Evolutionary conservation across 805 yeast species (phyloP), one percentile per base, ranked within the genome.

Genomic region (Lipomyces kockii): DNA sequence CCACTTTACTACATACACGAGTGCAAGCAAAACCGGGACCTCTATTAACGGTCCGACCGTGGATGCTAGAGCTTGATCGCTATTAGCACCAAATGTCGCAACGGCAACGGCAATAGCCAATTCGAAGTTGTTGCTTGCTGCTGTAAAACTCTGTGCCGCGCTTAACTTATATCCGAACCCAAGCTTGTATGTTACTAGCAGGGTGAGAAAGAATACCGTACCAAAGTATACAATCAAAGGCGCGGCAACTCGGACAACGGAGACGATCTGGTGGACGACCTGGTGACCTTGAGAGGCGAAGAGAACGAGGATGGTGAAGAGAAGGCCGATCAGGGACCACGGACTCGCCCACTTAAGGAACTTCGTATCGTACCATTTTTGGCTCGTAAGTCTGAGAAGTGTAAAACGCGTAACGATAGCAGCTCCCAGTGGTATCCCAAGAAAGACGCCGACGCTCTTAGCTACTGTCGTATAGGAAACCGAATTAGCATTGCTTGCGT

Each of bases 61-160:
- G 1, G 88, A 83, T 3, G 88, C 88, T 56, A 85, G 80, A 1
- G 87, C 82, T 71, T 85, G 82, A 63, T 82, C 80, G 65, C 85
- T 81, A 2, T 82, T 83, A 20, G 80, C 75, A 0, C 88, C 88
- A 76, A 83, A 85, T 3, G 84, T 69, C 0, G 86, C 80, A 8
- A 83, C 80, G 0, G 87, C 84, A 22, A 86, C 81, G 1, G 88
- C 87, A 43, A 86, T 76, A 65, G 86, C 83, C 54, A 85, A 77
- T 73, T 86, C 88, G 71, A 85, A 86, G 73, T 86, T 86, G 74
- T 86, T 86, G 4, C 86, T 83, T 0, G 88, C 84, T 8, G 87
- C 86, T 2, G 87, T 84, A 71, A 86, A 85, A n/a, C 84, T 77
- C 68, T 85, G 88, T 11, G 87, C 83, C 46, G 80, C 75, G 2